Conservation (phyloP, 306 rosid genomes). For the Vigna unguiculata region DNA sequence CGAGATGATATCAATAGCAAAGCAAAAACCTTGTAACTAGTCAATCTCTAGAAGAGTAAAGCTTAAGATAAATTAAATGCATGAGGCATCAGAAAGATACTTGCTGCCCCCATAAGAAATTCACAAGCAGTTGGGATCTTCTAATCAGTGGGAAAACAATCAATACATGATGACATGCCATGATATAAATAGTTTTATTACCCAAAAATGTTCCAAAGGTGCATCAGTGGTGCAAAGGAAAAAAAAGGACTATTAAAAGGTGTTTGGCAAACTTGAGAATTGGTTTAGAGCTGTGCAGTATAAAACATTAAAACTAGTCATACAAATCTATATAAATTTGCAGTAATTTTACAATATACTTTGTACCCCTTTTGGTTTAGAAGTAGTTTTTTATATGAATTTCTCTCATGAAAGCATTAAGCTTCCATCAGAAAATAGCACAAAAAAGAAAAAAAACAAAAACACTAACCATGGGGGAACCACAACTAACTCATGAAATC, state of each 20-base stretch:
- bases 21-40: conserved; percentile 22
- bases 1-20: conserved; percentile 27
- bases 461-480: too few species aligned
- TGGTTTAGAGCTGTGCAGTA: not conserved
- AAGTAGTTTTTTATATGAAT: not conserved
- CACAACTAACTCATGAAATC: too few species aligned
- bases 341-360: not conserved
- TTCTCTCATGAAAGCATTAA: too few species aligned
- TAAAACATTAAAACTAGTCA: conserved; percentile 4
- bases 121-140: conserved; percentile 20
- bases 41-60: not conserved
- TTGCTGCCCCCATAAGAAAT: conserved; percentile 6
- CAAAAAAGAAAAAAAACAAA: too few species aligned
- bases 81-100: not conserved
- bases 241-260: not conserved
- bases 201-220: conserved; percentile 28
- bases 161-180: not conserved
- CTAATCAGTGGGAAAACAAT: conserved; percentile 22
- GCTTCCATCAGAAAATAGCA: too few species aligned
- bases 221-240: conserved; percentile 20
- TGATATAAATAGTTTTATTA: not conserved
- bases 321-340: conserved; percentile 11
- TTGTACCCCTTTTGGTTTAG: conserved; percentile 16
- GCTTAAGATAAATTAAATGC: conserved; percentile 26
- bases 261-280: conserved; percentile 28